phyloP scores from a whole-genome alignment of 2,329 filamentous ascomycete species.

The Lecanicillium sp. region DNA sequence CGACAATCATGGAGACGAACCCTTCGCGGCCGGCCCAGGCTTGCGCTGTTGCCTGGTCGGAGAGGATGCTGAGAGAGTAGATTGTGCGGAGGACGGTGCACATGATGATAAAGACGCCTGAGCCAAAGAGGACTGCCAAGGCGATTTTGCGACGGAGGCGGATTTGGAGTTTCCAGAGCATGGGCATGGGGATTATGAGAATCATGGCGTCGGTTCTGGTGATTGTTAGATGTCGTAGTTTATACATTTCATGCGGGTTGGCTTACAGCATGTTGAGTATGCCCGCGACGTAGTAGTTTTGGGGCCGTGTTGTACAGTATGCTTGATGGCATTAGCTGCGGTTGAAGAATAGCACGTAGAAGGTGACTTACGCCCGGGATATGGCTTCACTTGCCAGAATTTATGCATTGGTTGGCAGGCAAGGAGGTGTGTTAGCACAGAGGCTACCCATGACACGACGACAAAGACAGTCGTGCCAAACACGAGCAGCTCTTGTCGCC shows the following conservation, averaged over 20 bases:
- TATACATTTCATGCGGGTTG: background rate
- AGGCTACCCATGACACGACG: conserved; percentile 1
- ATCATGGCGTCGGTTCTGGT: conserved; percentile 24
- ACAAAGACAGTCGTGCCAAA: background rate
- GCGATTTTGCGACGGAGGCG: conserved; percentile 10
- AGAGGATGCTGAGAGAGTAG: conserved; percentile 10
- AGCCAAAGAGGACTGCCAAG: conserved; percentile 10
- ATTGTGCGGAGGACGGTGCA: conserved; percentile 12
- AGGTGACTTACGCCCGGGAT: conserved; percentile 3
- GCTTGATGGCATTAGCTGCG: background rate
- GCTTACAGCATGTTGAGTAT: conserved; percentile 2
- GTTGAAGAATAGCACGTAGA: background rate
- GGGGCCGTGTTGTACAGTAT: conserved; percentile 3
- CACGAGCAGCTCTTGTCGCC: conserved; percentile 2
- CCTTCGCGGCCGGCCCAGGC: conserved; percentile 13
- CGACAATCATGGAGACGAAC: conserved; percentile 8
- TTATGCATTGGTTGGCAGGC: conserved; percentile 3
- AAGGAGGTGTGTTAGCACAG: conserved; percentile 4
- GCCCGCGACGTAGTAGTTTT: conserved; percentile 4
- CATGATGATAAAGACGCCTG: conserved; percentile 12
- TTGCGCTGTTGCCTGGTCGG: conserved; percentile 8
- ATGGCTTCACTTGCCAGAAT: conserved; percentile 6
- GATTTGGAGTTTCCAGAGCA: conserved; percentile 18
- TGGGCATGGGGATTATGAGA: conserved; percentile 25
- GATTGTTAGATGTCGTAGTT: background rate